Evolutionary conservation across 306 rosid species (phyloP).

Genomic region (Potentilla sterilis): DNA sequence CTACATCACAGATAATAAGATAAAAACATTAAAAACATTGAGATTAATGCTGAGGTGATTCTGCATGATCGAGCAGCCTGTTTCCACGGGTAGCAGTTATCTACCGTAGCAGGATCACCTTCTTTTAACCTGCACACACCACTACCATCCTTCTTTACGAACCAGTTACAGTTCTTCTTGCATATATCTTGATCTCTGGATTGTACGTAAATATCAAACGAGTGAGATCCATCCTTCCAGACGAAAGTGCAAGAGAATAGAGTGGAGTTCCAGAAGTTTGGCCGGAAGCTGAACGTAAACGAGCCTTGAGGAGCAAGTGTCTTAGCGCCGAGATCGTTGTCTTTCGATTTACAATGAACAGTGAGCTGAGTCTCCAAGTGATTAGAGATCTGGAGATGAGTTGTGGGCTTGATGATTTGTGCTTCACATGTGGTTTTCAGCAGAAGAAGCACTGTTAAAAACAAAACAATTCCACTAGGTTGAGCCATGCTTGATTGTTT

Average conservation of each 20-base stretch:
- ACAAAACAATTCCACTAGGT: background rate
- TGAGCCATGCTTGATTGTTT: background rate
- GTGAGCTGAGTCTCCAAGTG: background rate
- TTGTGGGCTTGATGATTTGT: background rate
- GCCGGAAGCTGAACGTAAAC: background rate
- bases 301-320: background rate
- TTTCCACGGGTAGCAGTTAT: background rate
- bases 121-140: background rate
- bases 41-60: too few species aligned
- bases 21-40: too few species aligned
- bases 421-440: background rate
- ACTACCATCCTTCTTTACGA: background rate
- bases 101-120: background rate
- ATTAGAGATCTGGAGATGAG: background rate
- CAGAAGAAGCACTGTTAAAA: background rate
- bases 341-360: background rate
- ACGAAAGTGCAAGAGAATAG: background rate
- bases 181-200: background rate
- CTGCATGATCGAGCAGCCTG: background rate
- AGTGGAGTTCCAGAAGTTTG: background rate
- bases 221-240: constrained; percentile 2
- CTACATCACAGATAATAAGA: background rate
- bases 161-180: background rate
- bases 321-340: background rate
- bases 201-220: constrained; percentile 4